A percentile compares a stretch with the other conserved stretches of the same genome.
phyloP scores from a whole-genome alignment of 2,329 filamentous ascomycete species.

The Fusarium nygamai region DNA sequence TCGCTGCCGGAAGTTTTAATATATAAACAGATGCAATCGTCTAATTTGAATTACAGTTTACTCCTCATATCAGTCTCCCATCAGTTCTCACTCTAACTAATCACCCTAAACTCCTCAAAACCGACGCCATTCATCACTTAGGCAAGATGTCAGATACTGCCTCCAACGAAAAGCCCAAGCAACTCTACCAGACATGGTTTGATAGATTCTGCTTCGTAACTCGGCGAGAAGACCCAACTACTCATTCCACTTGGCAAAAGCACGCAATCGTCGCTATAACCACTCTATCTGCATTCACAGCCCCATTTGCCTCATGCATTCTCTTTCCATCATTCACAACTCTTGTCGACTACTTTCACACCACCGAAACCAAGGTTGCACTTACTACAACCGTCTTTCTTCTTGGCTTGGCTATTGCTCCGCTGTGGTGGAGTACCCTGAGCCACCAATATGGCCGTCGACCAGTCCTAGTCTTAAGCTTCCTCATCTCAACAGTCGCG shows the following conservation, averaged over 20 bases:
- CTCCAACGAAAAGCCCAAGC: not conserved
- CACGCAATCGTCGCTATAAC: not conserved
- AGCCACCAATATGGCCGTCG: not conserved
- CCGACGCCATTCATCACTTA: rapidly evolving
- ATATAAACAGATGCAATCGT: not conserved
- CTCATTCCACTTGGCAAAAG: not conserved
- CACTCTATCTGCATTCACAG: not conserved
- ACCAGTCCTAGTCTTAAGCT: not conserved
- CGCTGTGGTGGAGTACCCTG: not conserved
- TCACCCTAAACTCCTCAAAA: not conserved
- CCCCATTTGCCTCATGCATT: not conserved
- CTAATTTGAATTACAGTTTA: not conserved
- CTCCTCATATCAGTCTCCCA: rapidly evolving
- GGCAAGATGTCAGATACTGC: not conserved
- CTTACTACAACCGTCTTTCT: not conserved
- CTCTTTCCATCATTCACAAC: not conserved
- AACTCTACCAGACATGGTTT: not conserved
- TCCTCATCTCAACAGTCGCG: not conserved
- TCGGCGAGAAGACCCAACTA: not conserved
- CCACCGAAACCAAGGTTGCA: not conserved
- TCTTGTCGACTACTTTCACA: not conserved
- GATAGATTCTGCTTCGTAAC: not conserved
- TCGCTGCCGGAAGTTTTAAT: not conserved
- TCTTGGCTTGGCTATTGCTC: not conserved
- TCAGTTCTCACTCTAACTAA: rapidly evolving